phyloP scores from a whole-genome alignment of 331 rosid species.

The Saraca asoca region DNA sequence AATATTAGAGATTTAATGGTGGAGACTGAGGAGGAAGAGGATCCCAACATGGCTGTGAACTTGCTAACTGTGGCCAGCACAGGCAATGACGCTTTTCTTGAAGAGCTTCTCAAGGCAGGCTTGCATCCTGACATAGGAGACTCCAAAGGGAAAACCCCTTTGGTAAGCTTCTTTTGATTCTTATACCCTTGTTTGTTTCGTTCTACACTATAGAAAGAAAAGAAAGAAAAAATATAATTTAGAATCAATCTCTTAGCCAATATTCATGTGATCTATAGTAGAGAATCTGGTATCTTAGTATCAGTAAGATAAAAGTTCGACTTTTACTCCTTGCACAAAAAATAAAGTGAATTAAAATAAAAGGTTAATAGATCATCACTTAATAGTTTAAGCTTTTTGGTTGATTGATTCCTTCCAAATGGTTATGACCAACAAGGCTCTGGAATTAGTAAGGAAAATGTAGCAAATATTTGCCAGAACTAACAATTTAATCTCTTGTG shows the following conservation, averaged over 20 bases:
- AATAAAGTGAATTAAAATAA: no score
- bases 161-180: slow-evolving; percentile 46
- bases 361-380: neutral
- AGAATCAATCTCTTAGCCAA: neutral
- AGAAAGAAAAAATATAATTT: no score
- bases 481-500: slow-evolving; percentile 14
- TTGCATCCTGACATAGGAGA: slow-evolving; percentile 76
- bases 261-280: no score
- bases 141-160: slow-evolving; percentile 73
- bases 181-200: neutral
- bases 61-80: slow-evolving; percentile 59
- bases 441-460: neutral
- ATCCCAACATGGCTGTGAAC: slow-evolving; percentile 51
- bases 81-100: slow-evolving; percentile 76
- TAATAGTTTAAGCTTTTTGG: neutral
- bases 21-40: slow-evolving; percentile 57
- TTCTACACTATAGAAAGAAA: no score
- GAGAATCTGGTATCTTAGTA: no score
- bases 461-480: slow-evolving; percentile 15
- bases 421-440: slow-evolving; percentile 3
- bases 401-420: slow-evolving; percentile 12
- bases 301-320: no score
- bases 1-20: slow-evolving; percentile 49
- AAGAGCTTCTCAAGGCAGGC: slow-evolving; percentile 76
- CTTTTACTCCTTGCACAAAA: no score